Base-by-base conservation (phyloP, 495 filamentous ascomycete genomes). In the Aspergillus avenaceus region DNA sequence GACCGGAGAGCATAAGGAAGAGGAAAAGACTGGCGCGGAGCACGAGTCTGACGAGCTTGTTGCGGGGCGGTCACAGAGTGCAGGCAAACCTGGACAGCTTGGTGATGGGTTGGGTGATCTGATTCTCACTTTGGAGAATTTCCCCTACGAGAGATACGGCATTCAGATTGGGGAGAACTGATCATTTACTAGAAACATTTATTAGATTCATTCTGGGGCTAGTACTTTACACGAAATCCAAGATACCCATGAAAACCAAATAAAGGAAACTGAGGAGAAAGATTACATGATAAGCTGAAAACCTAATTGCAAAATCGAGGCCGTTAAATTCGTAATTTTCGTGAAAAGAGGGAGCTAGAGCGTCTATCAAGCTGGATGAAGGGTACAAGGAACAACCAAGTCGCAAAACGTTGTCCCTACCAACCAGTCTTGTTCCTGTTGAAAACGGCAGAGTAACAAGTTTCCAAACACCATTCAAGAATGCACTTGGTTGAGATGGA, bases 61-160 rank as follows among this genome's bases (percentile, higher is more conserved):
- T 37, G 73, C 41, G 55, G 77, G 50, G 63, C 76, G 51, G 63
- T 72, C 62, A 67, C 76, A 64, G 41, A 71, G 62, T 60, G 80
- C 60, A 18, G 70, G 67, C 1, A 64, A 47, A n/a, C 63, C 63
- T 8, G 72, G 74, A 0, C 75, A 81, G 61, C 55, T 86, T 12
- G 80, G 78, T 41, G 90, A 95, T 70, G 88, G 87, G 5, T 90
- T 84, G 84, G 87, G 76, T 3, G 79, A 81, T 52, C 70, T 88
- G 50, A 58, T 84, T 42, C 50, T 59, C 19, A 82, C 73, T 4
- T 61, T 95, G 60, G 82, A 84, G 27, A 70, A 79, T 16, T 95
- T 93, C 59, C 85, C 86, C 0, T 93, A 87, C 53, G 77, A 75
- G 38, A 76, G 69, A 52, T 95, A 85, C 64, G 86, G 87, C 6